These are phyloP conservation scores for Trichaptum fuscoviolaceum DNA, from an alignment of 768 basidiomycete species.

Conservation along the genomic window DNA sequence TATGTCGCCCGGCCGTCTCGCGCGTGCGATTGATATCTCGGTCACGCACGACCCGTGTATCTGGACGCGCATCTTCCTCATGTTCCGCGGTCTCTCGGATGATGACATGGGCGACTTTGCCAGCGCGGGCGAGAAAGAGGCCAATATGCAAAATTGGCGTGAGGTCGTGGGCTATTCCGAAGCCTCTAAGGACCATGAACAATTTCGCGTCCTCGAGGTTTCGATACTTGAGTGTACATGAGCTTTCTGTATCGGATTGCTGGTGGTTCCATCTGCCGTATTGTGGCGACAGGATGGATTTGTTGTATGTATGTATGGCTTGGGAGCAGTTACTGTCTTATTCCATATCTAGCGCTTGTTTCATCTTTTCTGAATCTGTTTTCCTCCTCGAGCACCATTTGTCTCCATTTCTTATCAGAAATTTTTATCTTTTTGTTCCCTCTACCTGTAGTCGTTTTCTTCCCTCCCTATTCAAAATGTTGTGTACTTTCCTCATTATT, in stretches of 20 bases:
- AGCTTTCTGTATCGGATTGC: not conserved
- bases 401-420: constrained; percentile 2
- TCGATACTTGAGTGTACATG: constrained; percentile 69
- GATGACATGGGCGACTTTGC: constrained; percentile 74
- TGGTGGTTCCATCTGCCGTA: not conserved
- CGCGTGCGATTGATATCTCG: constrained; percentile 82
- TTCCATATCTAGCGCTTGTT: not conserved
- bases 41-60: constrained; percentile 77
- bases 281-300: not conserved
- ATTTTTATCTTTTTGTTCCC: not conserved
- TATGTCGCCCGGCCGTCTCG: constrained; percentile 70
- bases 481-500: not conserved
- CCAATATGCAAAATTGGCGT: constrained; percentile 75
- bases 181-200: constrained; percentile 63
- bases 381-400: constrained; percentile 7
- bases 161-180: constrained; percentile 79
- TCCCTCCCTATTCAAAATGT: not conserved
- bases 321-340: constrained; percentile 1
- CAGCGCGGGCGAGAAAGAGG: constrained; percentile 82
- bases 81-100: constrained; percentile 77
- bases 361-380: constrained; percentile 2
- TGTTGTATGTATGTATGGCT: not conserved
- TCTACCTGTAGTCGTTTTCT: not conserved
- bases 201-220: constrained; percentile 77
- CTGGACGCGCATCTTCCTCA: constrained; percentile 81